Evolutionary conservation across 352 stramenopile genomes (phyloP), one percentile per base, ranked within the genome.

Genomic region (Pilasporangium apinafurcum): DNA sequence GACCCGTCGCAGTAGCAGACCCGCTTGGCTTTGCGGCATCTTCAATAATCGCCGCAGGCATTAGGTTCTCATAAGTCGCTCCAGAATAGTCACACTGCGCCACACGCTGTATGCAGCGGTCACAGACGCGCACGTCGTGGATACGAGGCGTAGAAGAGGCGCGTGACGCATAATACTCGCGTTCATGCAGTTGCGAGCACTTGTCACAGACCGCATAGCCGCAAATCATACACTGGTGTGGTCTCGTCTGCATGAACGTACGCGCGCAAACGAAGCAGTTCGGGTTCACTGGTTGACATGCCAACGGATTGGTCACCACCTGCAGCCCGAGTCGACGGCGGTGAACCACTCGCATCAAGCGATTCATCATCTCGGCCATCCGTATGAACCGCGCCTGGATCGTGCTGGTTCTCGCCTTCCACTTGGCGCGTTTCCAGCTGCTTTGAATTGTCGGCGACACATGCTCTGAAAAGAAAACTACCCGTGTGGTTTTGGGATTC

Each of bases 291-390:
- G 53, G 52, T 18, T 55, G 24, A 4, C 63, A 32, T 0, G 37
- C 44, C 22, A 51, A 60, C 18, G 55, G 65, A 26, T 68, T 57
- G 4, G 72, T 54, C 6, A 78, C 49, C 14, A 81, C 61, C 39
- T 81, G 65, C 56, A 78, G 69, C 14, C 68, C 65, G 44, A 81
- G 62, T 14, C 68, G 59, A 21, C 65, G 62, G 13, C 65, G 62
- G 9, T 53, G 57, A 14, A 69, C 63, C 24, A 81, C 48, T 5
- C 64, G 37, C 21, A 75, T 33, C 31, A 68, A 54, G 10, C 56
- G 59, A 26, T 68, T 40, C 24, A 56, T 44, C 27, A 40, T 37
- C 34, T 55, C 35, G 5, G 45, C 45, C 55, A 60, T 48, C 39
- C 40, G 31, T 3, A 60, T 14, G 37, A 64, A 20, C 12, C 55